phyloP scores from a whole-genome alignment of 192 early-diverging fungal species.

The Chytriomyces sp. region DNA sequence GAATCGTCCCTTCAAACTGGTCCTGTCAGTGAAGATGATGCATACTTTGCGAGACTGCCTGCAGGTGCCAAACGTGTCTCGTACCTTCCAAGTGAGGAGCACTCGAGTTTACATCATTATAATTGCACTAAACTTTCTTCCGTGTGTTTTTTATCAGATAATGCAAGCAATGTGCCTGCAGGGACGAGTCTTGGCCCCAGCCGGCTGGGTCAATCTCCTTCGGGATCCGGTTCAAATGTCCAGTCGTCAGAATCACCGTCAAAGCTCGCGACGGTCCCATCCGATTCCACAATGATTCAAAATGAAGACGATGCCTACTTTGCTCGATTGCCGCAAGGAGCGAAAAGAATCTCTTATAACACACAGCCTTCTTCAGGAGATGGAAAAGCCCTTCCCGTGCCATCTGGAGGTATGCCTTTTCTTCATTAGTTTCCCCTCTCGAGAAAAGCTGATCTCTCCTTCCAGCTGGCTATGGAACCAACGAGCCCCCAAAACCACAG shows the following conservation, averaged over 20 bases:
- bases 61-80: conserved; percentile 18
- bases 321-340: conserved; percentile 9
- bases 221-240: too few relatives aligned
- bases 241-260: too few relatives aligned
- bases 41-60: conserved; percentile 4
- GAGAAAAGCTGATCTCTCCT: not conserved
- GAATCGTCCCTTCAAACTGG: not conserved
- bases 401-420: not conserved
- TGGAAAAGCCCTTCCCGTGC: not conserved
- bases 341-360: conserved; percentile 20
- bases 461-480: not conserved
- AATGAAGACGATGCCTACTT: conserved; percentile 17
- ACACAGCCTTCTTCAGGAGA: not conserved
- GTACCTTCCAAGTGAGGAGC: not conserved
- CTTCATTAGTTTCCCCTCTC: too few relatives aligned
- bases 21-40: not conserved
- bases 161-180: too few relatives aligned
- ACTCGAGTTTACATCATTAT: not conserved
- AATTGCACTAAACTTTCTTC: too few relatives aligned
- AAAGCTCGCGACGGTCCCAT: too few relatives aligned
- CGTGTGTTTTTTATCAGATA: too few relatives aligned
- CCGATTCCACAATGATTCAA: too few relatives aligned
- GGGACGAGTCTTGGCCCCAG: too few relatives aligned
- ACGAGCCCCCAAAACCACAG: not conserved
- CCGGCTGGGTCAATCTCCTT: too few relatives aligned